Percentiles rank a stretch among this genome's conserved stretches.
Conservation (phyloP, 768 basidiomycete genomes). For the Udeniomyces megalosporus region DNA sequence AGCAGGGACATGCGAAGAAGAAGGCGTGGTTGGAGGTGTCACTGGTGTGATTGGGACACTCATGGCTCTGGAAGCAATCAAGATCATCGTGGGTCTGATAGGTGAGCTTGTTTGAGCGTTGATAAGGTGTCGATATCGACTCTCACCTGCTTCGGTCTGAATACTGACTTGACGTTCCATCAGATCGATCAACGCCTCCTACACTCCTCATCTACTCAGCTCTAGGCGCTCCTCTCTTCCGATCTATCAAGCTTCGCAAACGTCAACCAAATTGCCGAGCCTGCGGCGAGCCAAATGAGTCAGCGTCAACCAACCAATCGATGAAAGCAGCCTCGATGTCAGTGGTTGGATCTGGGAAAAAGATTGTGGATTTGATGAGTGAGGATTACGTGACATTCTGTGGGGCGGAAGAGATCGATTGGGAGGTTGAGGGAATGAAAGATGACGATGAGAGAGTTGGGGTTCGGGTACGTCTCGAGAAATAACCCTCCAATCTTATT, state of each 20-base stretch:
- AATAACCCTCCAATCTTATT: background rate
- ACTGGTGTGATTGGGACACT: conserved; percentile 77
- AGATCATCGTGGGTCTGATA: conserved; percentile 51
- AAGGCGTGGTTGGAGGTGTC: conserved; percentile 73
- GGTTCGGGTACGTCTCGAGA: conserved; percentile 5
- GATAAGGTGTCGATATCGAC: background rate
- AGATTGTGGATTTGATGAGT: conserved; percentile 36
- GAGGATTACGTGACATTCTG: conserved; percentile 78
- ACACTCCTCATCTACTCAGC: conserved; percentile 61
- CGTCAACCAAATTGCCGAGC: conserved; percentile 55
- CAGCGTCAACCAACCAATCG: too few species aligned
- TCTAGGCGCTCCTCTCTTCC: conserved; percentile 51
- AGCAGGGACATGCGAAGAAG: conserved; percentile 63
- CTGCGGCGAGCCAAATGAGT: conserved; percentile 39
- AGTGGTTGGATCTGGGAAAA: conserved; percentile 29
- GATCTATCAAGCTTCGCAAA: conserved; percentile 62
- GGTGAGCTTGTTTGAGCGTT: conserved; percentile 21
- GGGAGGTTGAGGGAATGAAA: conserved; percentile 47
- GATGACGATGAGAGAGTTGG: conserved; percentile 34
- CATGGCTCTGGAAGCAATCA: conserved; percentile 78
- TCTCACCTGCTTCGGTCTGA: background rate
- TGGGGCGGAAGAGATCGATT: conserved; percentile 38
- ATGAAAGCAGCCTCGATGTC: too few species aligned
- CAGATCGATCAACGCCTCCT: conserved; percentile 39
- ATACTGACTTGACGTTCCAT: background rate